Evolutionary conservation across 129 eudicot genomes (phyloP).

Genomic region (Centrapalus pauciflorus): DNA sequence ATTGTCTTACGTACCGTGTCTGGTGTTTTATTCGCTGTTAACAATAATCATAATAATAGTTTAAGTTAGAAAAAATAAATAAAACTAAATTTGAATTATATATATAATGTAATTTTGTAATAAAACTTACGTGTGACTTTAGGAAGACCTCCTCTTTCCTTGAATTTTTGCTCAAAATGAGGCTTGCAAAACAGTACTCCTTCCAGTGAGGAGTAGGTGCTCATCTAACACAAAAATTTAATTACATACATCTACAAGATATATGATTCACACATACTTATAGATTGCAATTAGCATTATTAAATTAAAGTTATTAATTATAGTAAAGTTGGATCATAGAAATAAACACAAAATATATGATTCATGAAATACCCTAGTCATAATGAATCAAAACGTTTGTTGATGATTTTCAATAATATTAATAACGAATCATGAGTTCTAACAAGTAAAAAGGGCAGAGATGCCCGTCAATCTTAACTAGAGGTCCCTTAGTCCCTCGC

Average conservation of each 20-base stretch:
- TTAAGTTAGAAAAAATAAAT: background rate
- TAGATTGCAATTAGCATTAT: too few species aligned
- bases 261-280: too few species aligned
- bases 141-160: conserved; percentile 59
- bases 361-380: too few species aligned
- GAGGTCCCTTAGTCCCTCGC: too few species aligned
- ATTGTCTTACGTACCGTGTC: conserved; percentile 47
- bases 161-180: conserved; percentile 81
- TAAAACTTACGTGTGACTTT: conserved; percentile 40
- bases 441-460: too few species aligned
- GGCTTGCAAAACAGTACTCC: conserved; percentile 82
- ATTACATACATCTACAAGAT: background rate
- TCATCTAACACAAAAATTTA: conserved; percentile 34
- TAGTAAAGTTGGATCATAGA: too few species aligned
- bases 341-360: too few species aligned
- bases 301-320: too few species aligned
- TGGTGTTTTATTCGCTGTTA: conserved; percentile 40
- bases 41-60: background rate
- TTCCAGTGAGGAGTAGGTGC: conserved; percentile 63
- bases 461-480: too few species aligned
- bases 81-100: background rate
- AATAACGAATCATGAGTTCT: too few species aligned
- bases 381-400: too few species aligned
- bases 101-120: background rate
- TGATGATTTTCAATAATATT: too few species aligned